These are phyloP conservation scores for Phyllosticta paracitricarpa DNA, from an alignment of 2,329 filamentous ascomycete genomes.

Conservation along the genomic window DNA sequence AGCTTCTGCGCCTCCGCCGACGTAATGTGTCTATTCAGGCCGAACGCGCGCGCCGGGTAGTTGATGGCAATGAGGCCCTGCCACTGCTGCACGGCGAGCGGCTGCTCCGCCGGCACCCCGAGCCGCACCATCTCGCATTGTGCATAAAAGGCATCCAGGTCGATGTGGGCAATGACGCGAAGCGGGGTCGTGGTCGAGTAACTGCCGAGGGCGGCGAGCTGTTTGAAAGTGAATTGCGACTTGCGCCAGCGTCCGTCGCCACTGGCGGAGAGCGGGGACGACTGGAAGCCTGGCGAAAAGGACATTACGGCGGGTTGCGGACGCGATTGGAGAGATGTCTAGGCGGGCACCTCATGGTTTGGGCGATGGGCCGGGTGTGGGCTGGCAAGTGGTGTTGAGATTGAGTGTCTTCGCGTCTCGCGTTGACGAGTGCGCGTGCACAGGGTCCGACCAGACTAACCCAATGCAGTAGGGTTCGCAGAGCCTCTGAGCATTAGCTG, in stretches of 20 bases:
- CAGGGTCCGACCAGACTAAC: background rate
- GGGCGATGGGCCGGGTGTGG: background rate
- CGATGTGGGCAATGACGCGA: conserved; percentile 80
- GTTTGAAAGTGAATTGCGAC: conserved; percentile 77
- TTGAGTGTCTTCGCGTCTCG: background rate
- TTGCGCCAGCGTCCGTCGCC: conserved; percentile 28
- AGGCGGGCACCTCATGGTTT: background rate
- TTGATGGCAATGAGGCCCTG: conserved; percentile 93
- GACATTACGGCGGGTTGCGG: conserved; percentile 26
- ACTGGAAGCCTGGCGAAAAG: conserved; percentile 37
- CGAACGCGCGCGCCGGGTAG: conserved; percentile 76
- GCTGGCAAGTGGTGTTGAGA: background rate
- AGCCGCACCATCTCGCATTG: conserved; percentile 93
- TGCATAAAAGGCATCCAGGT: conserved; percentile 90
- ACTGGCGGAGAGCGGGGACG: conserved; percentile 33
- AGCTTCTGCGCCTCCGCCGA: conserved; percentile 73
- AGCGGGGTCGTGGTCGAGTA: conserved; percentile 66
- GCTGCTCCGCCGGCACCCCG: conserved; percentile 60
- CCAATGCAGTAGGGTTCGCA: background rate
- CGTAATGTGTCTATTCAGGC: conserved; percentile 69
- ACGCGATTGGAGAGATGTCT: background rate
- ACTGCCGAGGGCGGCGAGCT: conserved; percentile 65
- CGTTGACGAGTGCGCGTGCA: background rate
- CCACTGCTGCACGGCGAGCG: conserved; percentile 92
- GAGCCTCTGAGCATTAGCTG: background rate